Evolutionary conservation across 306 rosid genomes (phyloP).

Genomic region (Gynostemma pentaphyllum): DNA sequence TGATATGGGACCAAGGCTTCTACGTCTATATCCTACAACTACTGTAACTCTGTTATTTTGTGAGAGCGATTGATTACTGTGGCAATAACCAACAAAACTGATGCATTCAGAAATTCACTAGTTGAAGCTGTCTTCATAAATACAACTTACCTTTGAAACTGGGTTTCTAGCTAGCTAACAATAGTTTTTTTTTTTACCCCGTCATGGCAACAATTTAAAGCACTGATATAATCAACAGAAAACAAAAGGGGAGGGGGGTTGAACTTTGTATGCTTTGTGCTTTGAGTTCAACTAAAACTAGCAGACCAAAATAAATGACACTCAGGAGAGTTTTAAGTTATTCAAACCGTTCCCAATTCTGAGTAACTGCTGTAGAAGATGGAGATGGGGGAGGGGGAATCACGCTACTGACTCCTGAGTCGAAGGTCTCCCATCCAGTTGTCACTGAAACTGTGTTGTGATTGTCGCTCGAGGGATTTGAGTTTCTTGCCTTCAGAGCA

Average conservation of each 20-base stretch:
- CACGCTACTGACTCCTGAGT: conserved; percentile 55
- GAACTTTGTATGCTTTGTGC: background rate
- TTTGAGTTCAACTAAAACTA: background rate
- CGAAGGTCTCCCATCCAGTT: conserved; percentile 55
- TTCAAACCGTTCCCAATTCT: conserved; percentile 40
- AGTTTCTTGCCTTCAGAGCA: conserved; percentile 44
- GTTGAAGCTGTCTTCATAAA: background rate
- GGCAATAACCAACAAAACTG: no score
- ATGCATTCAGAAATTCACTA: background rate
- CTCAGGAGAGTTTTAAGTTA: conserved; percentile 16
- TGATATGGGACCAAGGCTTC: no score
- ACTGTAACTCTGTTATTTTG: no score
- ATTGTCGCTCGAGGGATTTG: conserved; percentile 29
- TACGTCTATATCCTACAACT: no score
- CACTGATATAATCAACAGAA: background rate
- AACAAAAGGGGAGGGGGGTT: background rate
- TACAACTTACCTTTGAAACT: background rate
- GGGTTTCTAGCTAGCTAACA: background rate
- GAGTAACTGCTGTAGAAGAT: conserved; percentile 33
- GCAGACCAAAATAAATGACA: background rate
- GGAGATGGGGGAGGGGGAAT: conserved; percentile 40
- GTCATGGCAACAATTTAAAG: background rate
- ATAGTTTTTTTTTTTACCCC: no score
- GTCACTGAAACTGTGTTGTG: conserved; percentile 45
- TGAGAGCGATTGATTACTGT: no score